Evolutionary conservation across 768 basidiomycete genomes (phyloP), one percentile per base, ranked within the genome.

Genomic region (Daedalea quercina): DNA sequence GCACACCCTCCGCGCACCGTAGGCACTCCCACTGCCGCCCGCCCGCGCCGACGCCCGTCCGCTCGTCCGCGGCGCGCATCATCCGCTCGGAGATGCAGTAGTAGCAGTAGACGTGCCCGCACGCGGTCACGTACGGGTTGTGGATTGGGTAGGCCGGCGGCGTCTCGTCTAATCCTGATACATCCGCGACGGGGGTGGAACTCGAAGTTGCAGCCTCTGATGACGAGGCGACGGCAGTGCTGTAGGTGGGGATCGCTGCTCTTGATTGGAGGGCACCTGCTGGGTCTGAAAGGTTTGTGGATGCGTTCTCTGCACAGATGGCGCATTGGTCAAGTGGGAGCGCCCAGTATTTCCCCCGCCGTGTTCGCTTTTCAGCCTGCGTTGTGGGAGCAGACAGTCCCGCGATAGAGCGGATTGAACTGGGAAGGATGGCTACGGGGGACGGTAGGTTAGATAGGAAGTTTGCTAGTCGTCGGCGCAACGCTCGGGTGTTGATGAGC

Each of bases 71-170:
- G 4, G 78, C 77, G 33, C 78, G 82, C 62, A 90, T 76, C 73
- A 97, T 79, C 55, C 84, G 82, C 63, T 90, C 88, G 13, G 90
- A 80, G 40, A 98, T 76, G 69, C 96, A 99, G 60, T 87, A 85
- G 67, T 97, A 99, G 69, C 96, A 98, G 70, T 94, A 99, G 13
- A 80, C 66, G 64, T 96, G 92, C 7, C 82, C 85, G 56, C 90
- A 94, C 26, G 85, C 84, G 31, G 92, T 83, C 47, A 86, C 70
- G 64, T 95, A 97, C 0, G 94, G 85, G 42, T 82, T 86, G 62
- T 86, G 76, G 56, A 95, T 80, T 2, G 90, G 87, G 61, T 82
- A 73, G 28, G 75, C 59, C 3, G 82, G 78, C 22, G 79, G 75
- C 50, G 74, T 75, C 22, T 68, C 68, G 33, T 71, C 74, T 6